Base-by-base conservation (phyloP, 2,329 filamentous ascomycete species). In the Dactylellina drechsleri region DNA sequence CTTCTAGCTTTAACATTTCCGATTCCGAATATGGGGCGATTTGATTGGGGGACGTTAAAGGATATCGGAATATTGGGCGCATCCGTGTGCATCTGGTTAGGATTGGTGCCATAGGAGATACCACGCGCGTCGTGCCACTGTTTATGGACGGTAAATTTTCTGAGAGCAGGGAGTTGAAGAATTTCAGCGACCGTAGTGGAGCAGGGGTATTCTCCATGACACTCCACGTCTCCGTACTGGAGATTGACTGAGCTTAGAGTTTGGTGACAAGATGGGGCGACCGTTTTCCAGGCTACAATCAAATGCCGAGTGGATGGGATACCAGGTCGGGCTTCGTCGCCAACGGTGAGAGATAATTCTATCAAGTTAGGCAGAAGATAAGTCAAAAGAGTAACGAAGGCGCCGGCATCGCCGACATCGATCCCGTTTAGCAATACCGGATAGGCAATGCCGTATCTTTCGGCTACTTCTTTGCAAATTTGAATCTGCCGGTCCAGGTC, bases 211-310 rank as follows among this genome's bases (percentile, higher is more conserved):
- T 68, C 64, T 10, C 64, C 71, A 43, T 65, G 64, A 2, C 50
- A 64, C 31, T 60, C 57, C 1, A 68, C 64, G 36, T 68, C 64
- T 2, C 64, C 64, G 23, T 75, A 75, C 15, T 68, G 58, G 18
- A 75, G 52, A 23, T 59, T 68, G 2, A 75, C 64, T 6, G 61
- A 31, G 47, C 57, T 68, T 1, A 75, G 58, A 28, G 20, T 52
- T 47, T 74, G 28, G 31, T 68, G 65, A 31, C 57, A 75, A 68
- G 58, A 53, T 18, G 71, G 71, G 13, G 43, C 18, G 2, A 75
- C 45, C 4, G 71, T 65, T 18, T 75, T 75, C 71, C 64, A 75
- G 7, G 71, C 64, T n/a, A 75, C 64, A 2, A 75, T 75, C 36
- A 75, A 10, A 36, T 75, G 64, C 7, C 64, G 64, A 16, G 71